phyloP scores from a whole-genome alignment of 306 rosid genomes.

The Mimosa bimucronata region DNA sequence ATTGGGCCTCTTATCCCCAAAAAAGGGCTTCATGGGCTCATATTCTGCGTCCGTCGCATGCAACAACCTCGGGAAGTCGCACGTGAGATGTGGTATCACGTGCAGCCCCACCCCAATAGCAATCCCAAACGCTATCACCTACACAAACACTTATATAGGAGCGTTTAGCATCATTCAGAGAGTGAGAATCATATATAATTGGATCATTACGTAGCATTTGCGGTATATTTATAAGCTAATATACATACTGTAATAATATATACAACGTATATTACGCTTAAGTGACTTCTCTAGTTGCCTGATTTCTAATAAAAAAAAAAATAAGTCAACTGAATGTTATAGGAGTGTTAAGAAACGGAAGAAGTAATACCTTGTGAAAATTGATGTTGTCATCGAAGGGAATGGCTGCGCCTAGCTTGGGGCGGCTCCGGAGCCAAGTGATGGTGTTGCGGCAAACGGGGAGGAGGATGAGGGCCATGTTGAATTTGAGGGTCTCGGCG shows the following conservation, averaged over 20 bases:
- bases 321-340: no score
- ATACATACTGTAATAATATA: no score
- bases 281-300: no score
- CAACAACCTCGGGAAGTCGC: constrained; percentile 79
- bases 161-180: no score
- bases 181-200: background rate
- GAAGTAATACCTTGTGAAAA: constrained; percentile 80
- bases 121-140: constrained; percentile 82
- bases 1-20: constrained; percentile 61
- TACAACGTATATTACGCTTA: no score
- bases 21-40: constrained; percentile 62
- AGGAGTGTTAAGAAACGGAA: no score
- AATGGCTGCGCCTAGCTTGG: constrained; percentile 66
- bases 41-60: constrained; percentile 63
- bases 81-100: constrained; percentile 73
- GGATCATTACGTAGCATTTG: background rate
- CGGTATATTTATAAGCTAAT: no score
- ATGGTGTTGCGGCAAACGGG: constrained; percentile 91
- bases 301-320: no score
- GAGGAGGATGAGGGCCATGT: constrained; percentile 80
- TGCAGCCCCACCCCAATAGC: constrained; percentile 73
- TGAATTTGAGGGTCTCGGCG: constrained; percentile 89
- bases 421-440: constrained; percentile 79
- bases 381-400: constrained; percentile 91
- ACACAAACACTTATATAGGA: background rate